A percentile compares a stretch with the other conserved stretches of the same genome.
Evolutionary conservation across 2,329 filamentous ascomycete species (phyloP).

Genomic region (Ceratocystis colombiana): DNA sequence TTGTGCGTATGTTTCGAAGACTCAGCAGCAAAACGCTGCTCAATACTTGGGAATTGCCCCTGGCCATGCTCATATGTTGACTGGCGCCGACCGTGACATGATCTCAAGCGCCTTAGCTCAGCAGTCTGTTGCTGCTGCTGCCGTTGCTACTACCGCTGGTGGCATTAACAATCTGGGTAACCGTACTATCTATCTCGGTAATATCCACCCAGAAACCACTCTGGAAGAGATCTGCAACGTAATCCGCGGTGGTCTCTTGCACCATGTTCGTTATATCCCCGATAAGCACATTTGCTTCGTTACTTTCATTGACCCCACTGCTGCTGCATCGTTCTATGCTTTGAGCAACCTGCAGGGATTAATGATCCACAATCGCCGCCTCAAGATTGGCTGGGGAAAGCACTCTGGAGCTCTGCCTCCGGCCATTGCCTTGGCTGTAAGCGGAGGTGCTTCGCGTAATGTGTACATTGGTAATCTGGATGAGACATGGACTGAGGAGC

Average conservation of each 20-base stretch:
- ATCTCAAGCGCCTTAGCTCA: constrained; percentile 95
- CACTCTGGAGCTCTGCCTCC: constrained; percentile 93
- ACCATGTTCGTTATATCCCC: constrained; percentile 97
- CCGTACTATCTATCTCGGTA: constrained; percentile 92
- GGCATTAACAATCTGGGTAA: constrained; percentile 97
- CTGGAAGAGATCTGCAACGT: constrained; percentile 99
- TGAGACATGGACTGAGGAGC: constrained; percentile 94
- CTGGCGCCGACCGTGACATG: constrained; percentile 88
- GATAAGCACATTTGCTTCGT: constrained; percentile 99
- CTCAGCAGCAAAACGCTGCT: constrained; percentile 96
- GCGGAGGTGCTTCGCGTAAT: constrained; percentile 92
- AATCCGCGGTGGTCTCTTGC: constrained; percentile 84
- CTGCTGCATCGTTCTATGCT: constrained; percentile 94
- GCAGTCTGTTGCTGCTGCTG: constrained; percentile 92
- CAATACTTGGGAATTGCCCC: constrained; percentile 96
- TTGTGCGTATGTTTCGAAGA: constrained; percentile 98
- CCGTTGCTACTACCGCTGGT: constrained; percentile 90
- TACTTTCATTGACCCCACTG: constrained; percentile 97
- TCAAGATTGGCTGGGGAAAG: constrained; percentile 99
- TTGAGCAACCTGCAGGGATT: constrained; percentile 93
- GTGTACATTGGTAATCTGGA: constrained; percentile 97
- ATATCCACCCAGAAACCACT: constrained; percentile 97
- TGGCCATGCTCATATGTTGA: constrained; percentile 91
- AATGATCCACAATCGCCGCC: constrained; percentile 96
- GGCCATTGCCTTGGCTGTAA: constrained; percentile 90